These are phyloP conservation scores for Aureobasidium uvarum DNA, from an alignment of 2,329 filamentous ascomycete genomes.

Conservation along the genomic window DNA sequence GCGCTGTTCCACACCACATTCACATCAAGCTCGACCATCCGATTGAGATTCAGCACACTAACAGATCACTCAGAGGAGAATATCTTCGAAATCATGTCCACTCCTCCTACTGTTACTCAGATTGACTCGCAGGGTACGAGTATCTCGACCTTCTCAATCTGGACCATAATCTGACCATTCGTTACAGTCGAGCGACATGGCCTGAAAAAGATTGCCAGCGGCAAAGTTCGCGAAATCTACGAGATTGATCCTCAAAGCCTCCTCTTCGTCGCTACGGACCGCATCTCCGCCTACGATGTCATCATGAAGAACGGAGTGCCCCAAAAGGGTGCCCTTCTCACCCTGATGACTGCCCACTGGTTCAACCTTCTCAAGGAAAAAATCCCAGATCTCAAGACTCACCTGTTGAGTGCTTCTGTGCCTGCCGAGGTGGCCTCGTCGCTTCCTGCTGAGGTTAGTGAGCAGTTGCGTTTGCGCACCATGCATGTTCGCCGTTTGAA, in stretches of 20 bases:
- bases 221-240: slow-evolving; percentile 82
- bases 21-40: neutral
- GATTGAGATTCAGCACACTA: neutral
- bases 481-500: slow-evolving; percentile 75
- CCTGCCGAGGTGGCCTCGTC: slow-evolving; percentile 57
- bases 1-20: too few species aligned
- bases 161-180: slow-evolving; percentile 28
- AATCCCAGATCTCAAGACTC: slow-evolving; percentile 60
- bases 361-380: slow-evolving; percentile 59
- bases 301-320: slow-evolving; percentile 77
- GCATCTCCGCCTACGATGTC: slow-evolving; percentile 94
- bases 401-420: slow-evolving; percentile 60
- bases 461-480: slow-evolving; percentile 57
- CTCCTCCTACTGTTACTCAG: slow-evolving; percentile 22
- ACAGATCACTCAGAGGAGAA: neutral
- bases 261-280: slow-evolving; percentile 81
- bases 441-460: slow-evolving; percentile 42
- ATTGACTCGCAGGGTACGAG: slow-evolving; percentile 23
- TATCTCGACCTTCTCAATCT: neutral
- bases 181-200: slow-evolving; percentile 33
- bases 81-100: neutral
- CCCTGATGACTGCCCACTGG: slow-evolving; percentile 66
- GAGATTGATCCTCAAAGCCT: slow-evolving; percentile 67
- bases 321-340: slow-evolving; percentile 65
- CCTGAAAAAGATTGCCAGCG: slow-evolving; percentile 54